Evolutionary conservation across 1,284 basidiomycete genomes (phyloP).

Genomic region (Sporisorium sorghi): DNA sequence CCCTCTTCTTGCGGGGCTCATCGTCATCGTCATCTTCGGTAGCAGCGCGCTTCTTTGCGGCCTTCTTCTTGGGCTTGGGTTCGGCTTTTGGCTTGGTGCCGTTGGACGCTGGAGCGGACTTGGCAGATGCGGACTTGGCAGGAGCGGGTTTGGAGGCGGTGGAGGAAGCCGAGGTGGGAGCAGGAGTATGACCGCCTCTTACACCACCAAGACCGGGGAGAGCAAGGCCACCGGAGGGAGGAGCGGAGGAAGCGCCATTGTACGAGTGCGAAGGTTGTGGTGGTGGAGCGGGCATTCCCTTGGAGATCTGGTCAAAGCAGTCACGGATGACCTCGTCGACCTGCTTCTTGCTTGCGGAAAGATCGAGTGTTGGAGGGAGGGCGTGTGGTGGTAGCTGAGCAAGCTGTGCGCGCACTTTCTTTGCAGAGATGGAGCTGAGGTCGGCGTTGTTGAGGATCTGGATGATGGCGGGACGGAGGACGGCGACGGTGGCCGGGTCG

Average conservation of each 20-base stretch:
- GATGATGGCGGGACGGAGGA: conserved; percentile 59
- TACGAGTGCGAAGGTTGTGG: conserved; percentile 31
- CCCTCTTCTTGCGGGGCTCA: conserved; percentile 54
- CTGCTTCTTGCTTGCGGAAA: conserved; percentile 61
- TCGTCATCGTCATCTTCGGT: conserved; percentile 46
- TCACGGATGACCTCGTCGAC: conserved; percentile 61
- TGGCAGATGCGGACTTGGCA: conserved; percentile 25
- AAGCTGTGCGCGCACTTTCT: conserved; percentile 59
- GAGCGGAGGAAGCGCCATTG: conserved; percentile 40
- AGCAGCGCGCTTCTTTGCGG: conserved; percentile 40
- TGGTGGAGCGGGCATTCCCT: conserved; percentile 44
- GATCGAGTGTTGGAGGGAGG: conserved; percentile 51
- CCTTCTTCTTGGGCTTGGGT: conserved; percentile 63
- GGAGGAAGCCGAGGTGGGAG: conserved; percentile 33
- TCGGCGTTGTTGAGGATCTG: conserved; percentile 64
- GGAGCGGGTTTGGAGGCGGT: conserved; percentile 31
- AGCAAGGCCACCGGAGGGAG: conserved; percentile 48
- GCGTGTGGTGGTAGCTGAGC: conserved; percentile 50
- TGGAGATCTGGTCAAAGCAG: conserved; percentile 62
- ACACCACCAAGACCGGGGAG: conserved; percentile 60
- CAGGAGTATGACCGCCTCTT: conserved; percentile 38
- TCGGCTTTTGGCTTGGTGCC: conserved; percentile 44
- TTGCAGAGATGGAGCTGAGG: conserved; percentile 61
- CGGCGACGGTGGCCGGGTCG: conserved; percentile 41
- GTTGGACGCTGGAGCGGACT: conserved; percentile 34